These are phyloP conservation scores for Coniferiporia sulphurascens DNA, from an alignment of 1,284 basidiomycete genomes.

Conservation along the genomic window DNA sequence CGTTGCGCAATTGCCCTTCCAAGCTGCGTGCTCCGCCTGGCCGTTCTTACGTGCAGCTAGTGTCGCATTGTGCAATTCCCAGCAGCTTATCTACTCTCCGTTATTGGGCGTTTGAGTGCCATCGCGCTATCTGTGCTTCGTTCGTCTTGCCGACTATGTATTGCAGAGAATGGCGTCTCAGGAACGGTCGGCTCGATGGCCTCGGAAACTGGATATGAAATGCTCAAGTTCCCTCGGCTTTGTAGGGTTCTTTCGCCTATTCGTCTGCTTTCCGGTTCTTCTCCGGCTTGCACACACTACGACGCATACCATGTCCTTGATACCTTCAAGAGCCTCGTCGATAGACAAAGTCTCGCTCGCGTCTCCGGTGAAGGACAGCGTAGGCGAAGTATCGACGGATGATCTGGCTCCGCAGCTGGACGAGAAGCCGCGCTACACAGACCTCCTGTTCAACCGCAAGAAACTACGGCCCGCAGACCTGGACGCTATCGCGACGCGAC, in stretches of 20 bases:
- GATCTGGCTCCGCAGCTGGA: conserved; percentile 18
- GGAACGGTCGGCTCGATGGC: background rate
- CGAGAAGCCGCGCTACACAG: conserved; percentile 16
- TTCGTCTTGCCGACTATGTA: background rate
- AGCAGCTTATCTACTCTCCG: background rate
- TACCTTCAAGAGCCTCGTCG: background rate
- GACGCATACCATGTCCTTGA: background rate
- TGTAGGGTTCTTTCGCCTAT: background rate
- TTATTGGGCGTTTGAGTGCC: background rate
- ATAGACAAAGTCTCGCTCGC: background rate
- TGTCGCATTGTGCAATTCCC: background rate
- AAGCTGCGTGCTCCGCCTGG: background rate
- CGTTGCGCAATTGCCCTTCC: background rate
- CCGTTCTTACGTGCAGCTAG: background rate
- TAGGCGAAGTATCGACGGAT: background rate
- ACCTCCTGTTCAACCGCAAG: conserved; percentile 20
- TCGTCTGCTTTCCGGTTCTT: background rate
- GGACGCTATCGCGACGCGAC: conserved; percentile 49
- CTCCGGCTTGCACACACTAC: background rate
- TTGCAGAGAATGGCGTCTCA: background rate
- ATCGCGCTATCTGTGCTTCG: background rate
- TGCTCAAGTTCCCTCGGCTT: too few relatives aligned
- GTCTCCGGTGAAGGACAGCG: background rate
- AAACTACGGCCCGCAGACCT: conserved; percentile 27
- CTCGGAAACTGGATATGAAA: background rate